Conservation (phyloP, 257 asterid genomes). For the Verbena officinalis region DNA sequence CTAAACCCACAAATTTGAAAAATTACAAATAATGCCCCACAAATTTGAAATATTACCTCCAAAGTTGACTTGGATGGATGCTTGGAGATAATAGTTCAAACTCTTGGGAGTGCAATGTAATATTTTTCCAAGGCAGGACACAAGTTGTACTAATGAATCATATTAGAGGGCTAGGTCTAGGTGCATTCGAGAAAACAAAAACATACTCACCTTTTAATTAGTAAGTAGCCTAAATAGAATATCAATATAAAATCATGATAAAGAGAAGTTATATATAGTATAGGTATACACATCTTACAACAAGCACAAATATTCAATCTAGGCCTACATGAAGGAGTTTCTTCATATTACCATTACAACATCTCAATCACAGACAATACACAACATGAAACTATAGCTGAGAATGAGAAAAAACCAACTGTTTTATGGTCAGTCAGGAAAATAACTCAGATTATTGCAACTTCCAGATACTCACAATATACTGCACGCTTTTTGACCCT, state of each 20-base stretch:
- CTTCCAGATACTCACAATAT: constrained; percentile 43
- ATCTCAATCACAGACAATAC: constrained; percentile 27
- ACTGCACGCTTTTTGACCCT: constrained; percentile 65
- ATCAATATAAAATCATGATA: constrained; percentile 1
- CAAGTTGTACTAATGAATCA: too few relatives aligned
- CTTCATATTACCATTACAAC: constrained; percentile 28
- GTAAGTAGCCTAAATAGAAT: background rate
- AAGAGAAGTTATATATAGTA: constrained; percentile 1
- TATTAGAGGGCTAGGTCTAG: too few relatives aligned
- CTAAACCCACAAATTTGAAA: too few relatives aligned
- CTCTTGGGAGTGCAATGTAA: too few relatives aligned
- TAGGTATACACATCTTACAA: constrained; percentile 28
- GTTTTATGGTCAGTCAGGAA: constrained; percentile 28
- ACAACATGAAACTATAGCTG: constrained; percentile 28
- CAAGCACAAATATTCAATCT: constrained; percentile 29
- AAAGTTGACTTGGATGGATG: too few relatives aligned
- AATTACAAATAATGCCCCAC: too few relatives aligned
- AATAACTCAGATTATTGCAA: constrained; percentile 18
- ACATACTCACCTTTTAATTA: background rate
- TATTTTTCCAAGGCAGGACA: too few relatives aligned
- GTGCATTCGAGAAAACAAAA: background rate
- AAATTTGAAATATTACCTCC: too few relatives aligned
- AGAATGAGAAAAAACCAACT: constrained; percentile 21
- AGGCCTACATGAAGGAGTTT: constrained; percentile 17
- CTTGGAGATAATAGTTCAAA: too few relatives aligned